A percentile compares a stretch with the other conserved stretches of the same genome.
Evolutionary conservation across 148 eudicot genomes (phyloP).

Genomic region (Agrostemma githago): DNA sequence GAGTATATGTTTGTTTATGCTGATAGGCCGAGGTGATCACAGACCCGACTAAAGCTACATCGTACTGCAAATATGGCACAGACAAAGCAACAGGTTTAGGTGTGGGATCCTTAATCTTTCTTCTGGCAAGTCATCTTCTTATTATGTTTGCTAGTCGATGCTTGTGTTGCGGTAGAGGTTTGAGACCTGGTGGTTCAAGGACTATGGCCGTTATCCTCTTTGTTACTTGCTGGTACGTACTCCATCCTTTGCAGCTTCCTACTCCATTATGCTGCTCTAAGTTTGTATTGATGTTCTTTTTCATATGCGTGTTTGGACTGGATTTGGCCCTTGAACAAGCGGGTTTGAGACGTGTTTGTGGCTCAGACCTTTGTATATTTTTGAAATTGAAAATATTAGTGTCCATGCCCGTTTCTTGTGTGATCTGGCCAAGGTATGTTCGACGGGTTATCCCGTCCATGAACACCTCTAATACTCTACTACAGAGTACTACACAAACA

Average conservation of each 20-base stretch:
- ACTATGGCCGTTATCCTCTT: conserved; percentile 63
- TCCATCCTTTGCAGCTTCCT: neutral
- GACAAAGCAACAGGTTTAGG: conserved; percentile 73
- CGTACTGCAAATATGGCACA: conserved; percentile 58
- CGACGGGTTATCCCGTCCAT: no score
- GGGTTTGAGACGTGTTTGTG: no score
- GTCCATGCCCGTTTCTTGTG: no score
- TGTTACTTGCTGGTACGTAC: conserved; percentile 70
- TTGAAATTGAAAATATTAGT: no score
- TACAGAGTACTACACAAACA: neutral
- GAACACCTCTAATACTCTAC: no score
- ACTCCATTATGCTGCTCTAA: neutral
- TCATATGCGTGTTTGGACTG: neutral
- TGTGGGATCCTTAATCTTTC: conserved; percentile 52
- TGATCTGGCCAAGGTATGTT: no score
- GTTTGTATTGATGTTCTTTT: neutral
- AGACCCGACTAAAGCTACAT: neutral
- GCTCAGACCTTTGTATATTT: no score
- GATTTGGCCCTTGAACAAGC: no score
- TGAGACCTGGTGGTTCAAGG: conserved; percentile 70
- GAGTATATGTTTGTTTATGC: conserved; percentile 1
- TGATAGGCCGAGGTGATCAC: conserved; percentile 38
- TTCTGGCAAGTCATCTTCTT: conserved; percentile 68
- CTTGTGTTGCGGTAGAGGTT: conserved; percentile 82
- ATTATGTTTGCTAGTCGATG: conserved; percentile 71